These are phyloP conservation scores for Suillus americanus DNA, from an alignment of 768 basidiomycete species.

Conservation along the genomic window DNA sequence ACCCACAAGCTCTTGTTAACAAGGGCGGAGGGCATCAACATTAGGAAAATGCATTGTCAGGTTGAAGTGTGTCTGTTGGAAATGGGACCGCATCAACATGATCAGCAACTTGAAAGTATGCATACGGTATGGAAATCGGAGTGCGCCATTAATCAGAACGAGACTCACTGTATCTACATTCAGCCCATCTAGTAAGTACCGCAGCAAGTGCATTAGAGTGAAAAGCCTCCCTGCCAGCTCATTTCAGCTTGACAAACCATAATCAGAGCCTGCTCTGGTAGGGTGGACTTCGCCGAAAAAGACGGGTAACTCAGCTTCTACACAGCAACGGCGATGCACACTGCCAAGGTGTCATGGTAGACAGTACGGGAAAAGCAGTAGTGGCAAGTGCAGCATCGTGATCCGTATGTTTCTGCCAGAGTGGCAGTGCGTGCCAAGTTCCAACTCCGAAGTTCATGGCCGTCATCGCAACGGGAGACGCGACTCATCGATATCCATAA, in stretches of 20 bases:
- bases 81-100: not conserved
- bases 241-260: conserved; percentile 46
- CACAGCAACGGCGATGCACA: conserved; percentile 63
- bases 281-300: not conserved
- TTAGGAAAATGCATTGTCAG: not conserved
- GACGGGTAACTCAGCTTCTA: conserved; percentile 58
- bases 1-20: conserved; percentile 54
- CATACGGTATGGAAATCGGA: too few relatives aligned
- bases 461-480: conserved; percentile 51
- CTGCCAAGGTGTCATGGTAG: conserved; percentile 70
- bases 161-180: too few relatives aligned
- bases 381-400: conserved; percentile 55
- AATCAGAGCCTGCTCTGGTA: not conserved
- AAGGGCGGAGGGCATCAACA: conserved; percentile 11
- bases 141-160: not conserved
- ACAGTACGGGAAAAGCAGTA: conserved; percentile 49
- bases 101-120: not conserved
- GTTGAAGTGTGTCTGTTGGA: not conserved
- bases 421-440: conserved; percentile 49
- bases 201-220: too few relatives aligned
- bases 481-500: conserved; percentile 29
- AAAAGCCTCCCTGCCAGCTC: conserved; percentile 49
- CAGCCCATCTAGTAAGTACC: too few relatives aligned
- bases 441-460: conserved; percentile 52
- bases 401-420: conserved; percentile 50